A percentile compares a stretch with the other conserved stretches of the same genome.
Conservation (phyloP, 1,139 yeast species). For the Hemisphaericaspora subhashii region DNA sequence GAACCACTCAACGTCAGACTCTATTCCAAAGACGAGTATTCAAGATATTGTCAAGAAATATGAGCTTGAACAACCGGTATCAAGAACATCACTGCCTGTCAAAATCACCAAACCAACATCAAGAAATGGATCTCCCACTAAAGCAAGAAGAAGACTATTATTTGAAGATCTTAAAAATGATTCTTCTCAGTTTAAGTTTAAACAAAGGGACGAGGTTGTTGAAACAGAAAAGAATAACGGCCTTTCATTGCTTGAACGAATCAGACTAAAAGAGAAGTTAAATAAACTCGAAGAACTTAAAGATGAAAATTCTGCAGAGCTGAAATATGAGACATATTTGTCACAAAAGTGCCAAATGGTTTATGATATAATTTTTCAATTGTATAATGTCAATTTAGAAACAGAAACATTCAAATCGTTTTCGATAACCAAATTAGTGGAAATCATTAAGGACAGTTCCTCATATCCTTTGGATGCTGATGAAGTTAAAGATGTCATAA, state of each 20-base stretch:
- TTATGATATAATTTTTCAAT: constrained; percentile 38
- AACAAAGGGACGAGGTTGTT: constrained; percentile 22
- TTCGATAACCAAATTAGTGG: constrained; percentile 26
- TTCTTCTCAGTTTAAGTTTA: constrained; percentile 32
- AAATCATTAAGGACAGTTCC: constrained; percentile 36
- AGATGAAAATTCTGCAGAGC: constrained; percentile 26
- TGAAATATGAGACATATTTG: constrained; percentile 36
- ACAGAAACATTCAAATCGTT: constrained; percentile 17
- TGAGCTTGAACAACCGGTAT: constrained; percentile 1
- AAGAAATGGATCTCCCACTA: constrained; percentile 14
- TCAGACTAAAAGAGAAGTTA: constrained; percentile 34
- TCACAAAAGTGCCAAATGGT: constrained; percentile 40
- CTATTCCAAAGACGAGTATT: constrained; percentile 9
- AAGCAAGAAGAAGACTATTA: constrained; percentile 9
- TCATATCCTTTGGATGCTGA: constrained; percentile 30
- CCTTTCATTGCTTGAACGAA: constrained; percentile 43
- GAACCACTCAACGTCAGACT: constrained; percentile 22
- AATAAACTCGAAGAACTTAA: constrained; percentile 13
- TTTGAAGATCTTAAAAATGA: constrained; percentile 27
- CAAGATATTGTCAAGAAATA: constrained; percentile 8
- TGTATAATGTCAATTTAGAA: constrained; percentile 16
- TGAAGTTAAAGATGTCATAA: constrained; percentile 33
- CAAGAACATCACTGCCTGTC: constrained; percentile 16
- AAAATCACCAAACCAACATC: constrained; percentile 22
- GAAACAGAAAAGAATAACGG: constrained; percentile 28